Evolutionary conservation across 495 filamentous ascomycete genomes (phyloP).

Genomic region (Usnea hakonensis): DNA sequence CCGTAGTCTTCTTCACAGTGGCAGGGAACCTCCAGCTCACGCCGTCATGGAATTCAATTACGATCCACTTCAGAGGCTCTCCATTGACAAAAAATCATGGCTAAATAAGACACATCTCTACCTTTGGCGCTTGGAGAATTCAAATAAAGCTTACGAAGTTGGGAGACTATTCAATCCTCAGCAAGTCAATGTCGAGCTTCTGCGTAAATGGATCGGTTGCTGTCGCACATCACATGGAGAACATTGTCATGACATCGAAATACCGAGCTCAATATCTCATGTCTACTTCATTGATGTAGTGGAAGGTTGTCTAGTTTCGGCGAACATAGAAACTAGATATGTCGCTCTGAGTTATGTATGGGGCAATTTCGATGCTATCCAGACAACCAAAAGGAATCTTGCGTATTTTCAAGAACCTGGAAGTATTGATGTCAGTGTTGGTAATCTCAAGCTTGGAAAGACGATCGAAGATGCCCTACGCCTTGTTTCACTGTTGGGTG

Average conservation of each 20-base stretch:
- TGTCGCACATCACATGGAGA: background rate
- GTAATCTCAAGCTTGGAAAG: background rate
- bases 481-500: background rate
- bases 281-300: background rate
- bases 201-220: background rate
- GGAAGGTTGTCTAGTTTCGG: background rate
- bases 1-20: too few relatives aligned
- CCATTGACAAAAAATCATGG: too few relatives aligned
- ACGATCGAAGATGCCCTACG: background rate
- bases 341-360: background rate
- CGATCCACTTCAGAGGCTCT: too few relatives aligned
- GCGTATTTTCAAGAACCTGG: background rate
- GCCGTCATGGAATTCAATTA: too few relatives aligned
- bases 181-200: background rate
- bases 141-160: background rate
- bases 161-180: background rate
- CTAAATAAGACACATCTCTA: too few relatives aligned
- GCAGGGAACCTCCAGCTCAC: too few relatives aligned
- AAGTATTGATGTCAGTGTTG: background rate
- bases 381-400: background rate
- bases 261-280: background rate
- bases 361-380: background rate
- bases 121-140: background rate
- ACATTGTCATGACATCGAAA: background rate
- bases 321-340: background rate